A percentile compares a stretch with the other conserved stretches of the same genome.
phyloP scores from a whole-genome alignment of 73 alveolate genomes.

The Chromera velia region DNA sequence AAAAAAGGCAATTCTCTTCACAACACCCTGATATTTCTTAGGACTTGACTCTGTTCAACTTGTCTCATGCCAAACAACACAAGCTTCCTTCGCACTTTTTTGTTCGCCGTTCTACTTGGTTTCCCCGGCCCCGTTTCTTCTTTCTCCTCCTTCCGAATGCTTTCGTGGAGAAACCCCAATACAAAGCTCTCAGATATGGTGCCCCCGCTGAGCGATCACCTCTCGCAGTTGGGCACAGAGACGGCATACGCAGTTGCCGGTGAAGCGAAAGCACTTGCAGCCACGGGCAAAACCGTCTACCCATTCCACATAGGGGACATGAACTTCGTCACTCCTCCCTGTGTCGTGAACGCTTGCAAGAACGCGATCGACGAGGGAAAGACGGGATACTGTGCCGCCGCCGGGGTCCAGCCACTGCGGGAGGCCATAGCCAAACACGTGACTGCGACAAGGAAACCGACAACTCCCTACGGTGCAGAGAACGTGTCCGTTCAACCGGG shows the following conservation, averaged over 20 bases:
- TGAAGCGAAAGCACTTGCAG: neutral
- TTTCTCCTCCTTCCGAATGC: too few species aligned
- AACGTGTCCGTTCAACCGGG: neutral
- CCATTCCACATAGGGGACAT: neutral
- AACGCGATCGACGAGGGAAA: neutral
- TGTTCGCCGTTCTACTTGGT: too few species aligned
- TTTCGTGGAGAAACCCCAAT: too few species aligned
- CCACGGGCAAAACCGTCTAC: neutral
- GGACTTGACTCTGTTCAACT: too few species aligned
- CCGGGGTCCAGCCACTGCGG: neutral
- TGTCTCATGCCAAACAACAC: too few species aligned
- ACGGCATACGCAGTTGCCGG: neutral
- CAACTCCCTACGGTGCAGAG: neutral
- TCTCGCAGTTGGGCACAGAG: neutral
- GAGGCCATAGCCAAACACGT: neutral
- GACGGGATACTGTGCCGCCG: neutral
- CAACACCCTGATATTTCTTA: too few species aligned
- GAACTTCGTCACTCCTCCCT: neutral
- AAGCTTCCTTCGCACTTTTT: too few species aligned
- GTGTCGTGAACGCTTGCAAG: neutral
- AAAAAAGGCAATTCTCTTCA: too few species aligned
- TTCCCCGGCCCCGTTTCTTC: too few species aligned
- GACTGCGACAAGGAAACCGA: neutral
- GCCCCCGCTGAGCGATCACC: too few species aligned
- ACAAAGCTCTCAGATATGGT: too few species aligned